Base-by-base conservation (phyloP, 257 asterid species). In the Parsonsia alboflavescens region DNA sequence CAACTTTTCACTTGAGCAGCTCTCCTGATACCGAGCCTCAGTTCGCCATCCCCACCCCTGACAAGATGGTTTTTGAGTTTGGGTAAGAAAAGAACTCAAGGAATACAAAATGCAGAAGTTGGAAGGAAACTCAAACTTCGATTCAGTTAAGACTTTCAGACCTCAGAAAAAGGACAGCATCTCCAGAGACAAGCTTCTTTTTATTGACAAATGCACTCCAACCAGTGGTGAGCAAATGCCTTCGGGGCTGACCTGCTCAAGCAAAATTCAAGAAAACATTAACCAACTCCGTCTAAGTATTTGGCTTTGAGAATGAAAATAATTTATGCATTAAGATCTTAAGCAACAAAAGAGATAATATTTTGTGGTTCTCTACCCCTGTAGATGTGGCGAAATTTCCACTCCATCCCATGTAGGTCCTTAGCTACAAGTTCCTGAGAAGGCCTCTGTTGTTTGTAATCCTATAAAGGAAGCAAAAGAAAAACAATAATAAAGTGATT, bases 151-250 rank as follows among this genome's bases (percentile, higher is more conserved):
- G 58, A 28, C 56, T 68, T 78, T 71, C 76, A 62, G 54, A 93
- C 98, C 96, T 90, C 75, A 93, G 86, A 73, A 93, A 91, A 77
- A 93, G 98, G 76, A 93, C 98, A 15, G 98, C 98, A 71, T 93
- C 98, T 63, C 98, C 98, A 71, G 96, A 93, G 48, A 87, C 94
- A 39, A 93, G 88, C 86, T 90, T 91, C 92, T 93, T 93, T 80
- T 85, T 91, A 78, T 91, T 93, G 77, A 93, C 97, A 87, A 93
- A 93, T 56, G 97, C 96, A 87, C 98, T 93, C 98, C 98, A 93
- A 74, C 98, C 98, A 42, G 98, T 93, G 30, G 98, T 93, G 76
- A 93, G 89, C 80, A 93, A 86, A 91, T 93, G 98, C 86, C 98
- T 90, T 44, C 98, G 88, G 46, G 99, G 99, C 89, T 95, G 99